These are phyloP conservation scores for Lathyrus tuberosus DNA, from an alignment of 306 rosid genomes.

Conservation along the genomic window DNA sequence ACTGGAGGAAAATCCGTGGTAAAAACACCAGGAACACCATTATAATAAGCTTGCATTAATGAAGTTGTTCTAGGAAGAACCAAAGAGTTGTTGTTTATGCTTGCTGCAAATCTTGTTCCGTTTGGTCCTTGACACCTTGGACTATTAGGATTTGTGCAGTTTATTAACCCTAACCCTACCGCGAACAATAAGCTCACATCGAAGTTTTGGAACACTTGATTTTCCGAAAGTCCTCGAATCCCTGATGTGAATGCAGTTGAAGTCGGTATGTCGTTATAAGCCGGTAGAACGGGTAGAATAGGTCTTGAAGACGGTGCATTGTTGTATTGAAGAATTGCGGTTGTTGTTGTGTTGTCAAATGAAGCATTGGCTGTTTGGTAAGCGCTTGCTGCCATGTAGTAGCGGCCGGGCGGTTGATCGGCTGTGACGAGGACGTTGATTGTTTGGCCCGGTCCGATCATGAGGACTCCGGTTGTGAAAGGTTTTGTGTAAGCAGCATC, in stretches of 20 bases:
- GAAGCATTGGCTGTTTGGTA: conserved; percentile 78
- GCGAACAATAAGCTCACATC: conserved; percentile 60
- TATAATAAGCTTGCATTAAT: conserved; percentile 85
- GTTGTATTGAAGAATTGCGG: conserved; percentile 84
- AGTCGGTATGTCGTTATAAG: conserved; percentile 71
- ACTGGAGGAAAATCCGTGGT: conserved; percentile 85
- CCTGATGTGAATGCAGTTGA: conserved; percentile 62
- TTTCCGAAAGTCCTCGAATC: conserved; percentile 59
- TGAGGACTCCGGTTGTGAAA: conserved; percentile 59
- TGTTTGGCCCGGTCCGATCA: conserved; percentile 93
- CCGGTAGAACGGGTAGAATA: conserved; percentile 58
- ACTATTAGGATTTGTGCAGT: conserved; percentile 81
- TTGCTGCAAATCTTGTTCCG: conserved; percentile 90
- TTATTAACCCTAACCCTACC: conserved; percentile 81
- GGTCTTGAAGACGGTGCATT: conserved; percentile 51
- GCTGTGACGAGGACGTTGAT: conserved; percentile 76
- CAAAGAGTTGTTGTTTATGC: conserved; percentile 87
- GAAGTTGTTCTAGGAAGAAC: conserved; percentile 71
- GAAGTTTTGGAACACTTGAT: conserved; percentile 46
- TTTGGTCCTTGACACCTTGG: conserved; percentile 97
- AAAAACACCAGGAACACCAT: conserved; percentile 73
- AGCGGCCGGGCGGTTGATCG: conserved; percentile 70
- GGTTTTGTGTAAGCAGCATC: conserved; percentile 85
- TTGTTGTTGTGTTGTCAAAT: conserved; percentile 94
- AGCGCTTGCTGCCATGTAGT: conserved; percentile 79